phyloP scores from a whole-genome alignment of 2,329 filamentous ascomycete genomes.

The Arthrinium puccinioides region DNA sequence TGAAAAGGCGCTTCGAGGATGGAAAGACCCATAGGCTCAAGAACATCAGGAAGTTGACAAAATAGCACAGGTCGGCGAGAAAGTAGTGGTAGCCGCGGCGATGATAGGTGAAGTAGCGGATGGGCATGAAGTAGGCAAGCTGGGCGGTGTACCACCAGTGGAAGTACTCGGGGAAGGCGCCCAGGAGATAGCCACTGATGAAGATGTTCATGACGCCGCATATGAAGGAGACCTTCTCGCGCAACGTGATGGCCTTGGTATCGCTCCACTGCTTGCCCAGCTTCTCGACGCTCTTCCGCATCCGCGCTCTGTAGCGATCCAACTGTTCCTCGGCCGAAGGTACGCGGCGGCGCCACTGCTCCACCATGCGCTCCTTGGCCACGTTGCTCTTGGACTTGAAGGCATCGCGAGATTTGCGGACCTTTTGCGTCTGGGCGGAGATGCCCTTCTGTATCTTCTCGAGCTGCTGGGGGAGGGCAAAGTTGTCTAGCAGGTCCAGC shows the following conservation, averaged over 20 bases:
- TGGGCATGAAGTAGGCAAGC: constrained; percentile 92
- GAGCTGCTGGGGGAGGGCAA: constrained; percentile 81
- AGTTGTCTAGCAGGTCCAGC: constrained; percentile 90
- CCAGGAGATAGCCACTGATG: constrained; percentile 89
- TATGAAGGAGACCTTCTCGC: constrained; percentile 95
- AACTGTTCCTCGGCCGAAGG: constrained; percentile 88
- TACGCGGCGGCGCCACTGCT: constrained; percentile 82
- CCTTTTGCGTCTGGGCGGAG: constrained; percentile 75
- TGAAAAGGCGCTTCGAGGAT: constrained; percentile 82
- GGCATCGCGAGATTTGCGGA: constrained; percentile 74
- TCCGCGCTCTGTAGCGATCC: constrained; percentile 79
- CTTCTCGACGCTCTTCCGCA: constrained; percentile 84
- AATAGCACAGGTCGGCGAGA: constrained; percentile 94
- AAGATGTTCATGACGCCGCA: constrained; percentile 96
- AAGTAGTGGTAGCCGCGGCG: constrained; percentile 94
- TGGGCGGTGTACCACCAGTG: constrained; percentile 89
- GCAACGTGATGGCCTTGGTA: constrained; percentile 75
- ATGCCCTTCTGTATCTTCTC: constrained; percentile 85
- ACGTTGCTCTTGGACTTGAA: constrained; percentile 67
- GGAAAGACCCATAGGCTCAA: constrained; percentile 88
- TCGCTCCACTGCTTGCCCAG: constrained; percentile 83
- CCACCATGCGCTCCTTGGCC: constrained; percentile 84
- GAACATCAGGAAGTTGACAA: constrained; percentile 82
- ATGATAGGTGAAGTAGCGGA: constrained; percentile 87
- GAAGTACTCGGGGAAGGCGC: constrained; percentile 76